phyloP scores from a whole-genome alignment of 306 rosid species.

The Pachyrhizus erosus region DNA sequence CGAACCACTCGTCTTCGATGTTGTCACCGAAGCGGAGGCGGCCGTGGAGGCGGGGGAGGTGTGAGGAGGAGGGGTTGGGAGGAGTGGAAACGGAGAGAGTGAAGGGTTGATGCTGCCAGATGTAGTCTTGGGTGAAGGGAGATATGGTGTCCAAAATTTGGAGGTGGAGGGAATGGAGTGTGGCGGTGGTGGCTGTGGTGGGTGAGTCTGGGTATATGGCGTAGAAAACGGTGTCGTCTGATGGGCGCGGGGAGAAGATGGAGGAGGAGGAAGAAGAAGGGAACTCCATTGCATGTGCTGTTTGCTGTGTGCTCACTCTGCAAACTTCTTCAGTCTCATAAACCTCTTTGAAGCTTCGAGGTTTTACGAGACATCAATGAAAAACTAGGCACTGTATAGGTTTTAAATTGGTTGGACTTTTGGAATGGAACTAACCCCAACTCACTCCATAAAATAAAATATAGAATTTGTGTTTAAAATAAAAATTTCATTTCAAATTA shows the following conservation, averaged over 20 bases:
- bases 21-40: constrained; percentile 86
- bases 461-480: too few relatives aligned
- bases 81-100: constrained; percentile 64
- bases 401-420: too few relatives aligned
- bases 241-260: constrained; percentile 51
- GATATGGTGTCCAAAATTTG: constrained; percentile 66
- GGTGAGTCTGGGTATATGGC: constrained; percentile 65
- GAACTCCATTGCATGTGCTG: constrained; percentile 20
- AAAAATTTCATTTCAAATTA: too few relatives aligned
- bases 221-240: constrained; percentile 88
- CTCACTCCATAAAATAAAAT: too few relatives aligned
- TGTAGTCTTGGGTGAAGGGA: constrained; percentile 64
- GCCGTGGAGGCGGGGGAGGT: constrained; percentile 85
- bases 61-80: constrained; percentile 57
- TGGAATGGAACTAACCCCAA: too few relatives aligned
- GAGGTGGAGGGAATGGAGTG: constrained; percentile 82
- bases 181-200: constrained; percentile 11
- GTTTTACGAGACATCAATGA: not conserved
- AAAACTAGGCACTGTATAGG: too few relatives aligned
- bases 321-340: not conserved
- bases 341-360: constrained; percentile 1
- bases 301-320: not conserved
- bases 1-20: constrained; percentile 94
- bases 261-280: constrained; percentile 47
- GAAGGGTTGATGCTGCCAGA: constrained; percentile 95